These are phyloP conservation scores for Fraxinus latifolia DNA, from an alignment of 305 asterid genomes.

Conservation along the genomic window DNA sequence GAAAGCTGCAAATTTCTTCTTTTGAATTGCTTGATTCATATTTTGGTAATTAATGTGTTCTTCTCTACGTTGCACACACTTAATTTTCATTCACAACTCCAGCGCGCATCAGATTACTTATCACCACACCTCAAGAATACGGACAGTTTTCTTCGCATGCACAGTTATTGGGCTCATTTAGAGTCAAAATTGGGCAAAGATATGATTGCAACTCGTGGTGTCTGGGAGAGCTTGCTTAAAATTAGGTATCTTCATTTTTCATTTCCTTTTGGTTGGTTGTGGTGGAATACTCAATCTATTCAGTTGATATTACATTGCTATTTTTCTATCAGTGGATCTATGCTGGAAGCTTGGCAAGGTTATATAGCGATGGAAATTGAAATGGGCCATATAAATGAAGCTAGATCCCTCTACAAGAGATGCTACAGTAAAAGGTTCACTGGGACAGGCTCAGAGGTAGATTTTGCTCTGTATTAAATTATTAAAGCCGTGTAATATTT, in stretches of 20 bases:
- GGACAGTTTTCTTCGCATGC: slow-evolving; percentile 48
- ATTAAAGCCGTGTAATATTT: neutral
- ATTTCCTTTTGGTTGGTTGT: slow-evolving; percentile 18
- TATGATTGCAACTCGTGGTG: slow-evolving; percentile 80
- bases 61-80: slow-evolving; percentile 1
- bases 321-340: slow-evolving; percentile 62
- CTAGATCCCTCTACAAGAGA: slow-evolving; percentile 84
- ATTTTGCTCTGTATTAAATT: neutral
- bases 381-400: slow-evolving; percentile 67
- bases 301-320: neutral
- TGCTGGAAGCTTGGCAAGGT: slow-evolving; percentile 80
- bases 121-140: slow-evolving; percentile 65
- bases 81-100: slow-evolving; percentile 20
- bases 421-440: slow-evolving; percentile 79
- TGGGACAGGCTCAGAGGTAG: slow-evolving; percentile 94
- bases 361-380: slow-evolving; percentile 75
- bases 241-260: slow-evolving; percentile 41
- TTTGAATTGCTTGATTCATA: slow-evolving; percentile 3
- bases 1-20: neutral
- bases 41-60: neutral
- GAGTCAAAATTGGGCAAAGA: slow-evolving; percentile 70
- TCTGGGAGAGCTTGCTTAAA: slow-evolving; percentile 90
- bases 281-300: neutral
- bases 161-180: slow-evolving; percentile 80
- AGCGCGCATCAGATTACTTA: slow-evolving; percentile 88